Conservation (phyloP, 306 rosid genomes). For the Quercus suber region DNA sequence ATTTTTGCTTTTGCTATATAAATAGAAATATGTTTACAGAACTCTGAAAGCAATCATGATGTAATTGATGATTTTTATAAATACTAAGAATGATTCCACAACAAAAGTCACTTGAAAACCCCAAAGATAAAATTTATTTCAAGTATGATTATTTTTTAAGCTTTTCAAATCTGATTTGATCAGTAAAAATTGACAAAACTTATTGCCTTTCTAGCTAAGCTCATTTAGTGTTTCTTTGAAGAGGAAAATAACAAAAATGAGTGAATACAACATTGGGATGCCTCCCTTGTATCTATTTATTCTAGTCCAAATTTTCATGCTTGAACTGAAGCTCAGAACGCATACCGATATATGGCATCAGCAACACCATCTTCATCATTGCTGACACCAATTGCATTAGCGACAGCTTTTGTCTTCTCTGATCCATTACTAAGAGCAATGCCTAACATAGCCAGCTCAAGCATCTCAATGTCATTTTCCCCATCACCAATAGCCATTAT, state of each 20-base stretch:
- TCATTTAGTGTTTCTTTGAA: not conserved
- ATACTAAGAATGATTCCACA: too few species aligned
- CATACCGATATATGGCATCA: conserved; percentile 84
- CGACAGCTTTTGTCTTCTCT: conserved; percentile 79
- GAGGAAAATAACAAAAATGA: conserved; percentile 2
- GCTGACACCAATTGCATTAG: conserved; percentile 71
- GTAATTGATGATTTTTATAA: too few species aligned
- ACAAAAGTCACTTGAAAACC: too few species aligned
- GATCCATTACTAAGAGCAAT: conserved; percentile 83
- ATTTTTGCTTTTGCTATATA: too few species aligned
- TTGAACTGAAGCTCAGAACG: conserved; percentile 50
- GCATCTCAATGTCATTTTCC: conserved; percentile 94
- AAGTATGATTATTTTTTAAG: too few species aligned
- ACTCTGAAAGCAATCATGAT: too few species aligned
- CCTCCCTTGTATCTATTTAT: not conserved
- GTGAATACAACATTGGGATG: conserved; percentile 15
- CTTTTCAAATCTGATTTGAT: too few species aligned
- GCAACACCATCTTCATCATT: conserved; percentile 94
- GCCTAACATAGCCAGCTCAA: conserved; percentile 84
- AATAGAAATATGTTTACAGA: too few species aligned
- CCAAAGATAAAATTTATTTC: too few species aligned
- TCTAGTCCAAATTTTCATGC: not conserved
- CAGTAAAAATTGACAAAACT: too few species aligned
- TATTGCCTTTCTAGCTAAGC: too few species aligned
- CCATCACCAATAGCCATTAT: conserved; percentile 98